A percentile compares a stretch with the other conserved stretches of the same genome.
Evolutionary conservation across 116 monocot species (phyloP).

Genomic region (Iris pallida): DNA sequence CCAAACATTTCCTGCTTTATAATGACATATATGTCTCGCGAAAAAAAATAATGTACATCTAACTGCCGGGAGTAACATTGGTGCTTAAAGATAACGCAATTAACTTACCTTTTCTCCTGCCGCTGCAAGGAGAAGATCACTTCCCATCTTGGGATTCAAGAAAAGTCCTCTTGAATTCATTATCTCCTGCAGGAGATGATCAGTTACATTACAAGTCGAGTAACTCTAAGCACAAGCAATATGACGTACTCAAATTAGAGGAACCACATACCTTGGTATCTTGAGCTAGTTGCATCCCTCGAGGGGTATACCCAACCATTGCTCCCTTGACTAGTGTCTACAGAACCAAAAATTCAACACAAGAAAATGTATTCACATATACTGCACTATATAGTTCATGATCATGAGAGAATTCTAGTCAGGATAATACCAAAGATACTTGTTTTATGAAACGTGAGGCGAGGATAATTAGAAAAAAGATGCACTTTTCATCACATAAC

Average conservation of each 20-base stretch:
- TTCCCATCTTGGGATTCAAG: conserved; percentile 67
- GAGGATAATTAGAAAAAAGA: no score
- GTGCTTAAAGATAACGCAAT: no score
- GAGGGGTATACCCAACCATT: conserved; percentile 59
- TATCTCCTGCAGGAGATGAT: conserved; percentile 48
- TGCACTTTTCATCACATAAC: no score
- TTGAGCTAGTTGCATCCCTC: conserved; percentile 85
- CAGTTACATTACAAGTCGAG: neutral
- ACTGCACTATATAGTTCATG: no score
- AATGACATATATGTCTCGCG: no score
- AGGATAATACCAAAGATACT: no score
- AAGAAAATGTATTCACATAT: no score
- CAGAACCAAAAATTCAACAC: no score
- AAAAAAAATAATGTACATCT: no score
- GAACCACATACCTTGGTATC: conserved; percentile 33
- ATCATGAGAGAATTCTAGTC: no score
- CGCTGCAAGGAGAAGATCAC: conserved; percentile 76
- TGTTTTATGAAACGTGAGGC: no score
- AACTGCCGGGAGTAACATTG: no score
- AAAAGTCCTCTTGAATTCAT: conserved; percentile 69
- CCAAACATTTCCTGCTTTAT: neutral
- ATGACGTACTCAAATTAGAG: neutral
- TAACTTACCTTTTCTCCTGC: conserved; percentile 65
- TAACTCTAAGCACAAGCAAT: neutral
- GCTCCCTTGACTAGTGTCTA: conserved; percentile 70